These are phyloP conservation scores for Chlorella sp. DNA, from an alignment of 139 green algal genomes.

Conservation along the genomic window DNA sequence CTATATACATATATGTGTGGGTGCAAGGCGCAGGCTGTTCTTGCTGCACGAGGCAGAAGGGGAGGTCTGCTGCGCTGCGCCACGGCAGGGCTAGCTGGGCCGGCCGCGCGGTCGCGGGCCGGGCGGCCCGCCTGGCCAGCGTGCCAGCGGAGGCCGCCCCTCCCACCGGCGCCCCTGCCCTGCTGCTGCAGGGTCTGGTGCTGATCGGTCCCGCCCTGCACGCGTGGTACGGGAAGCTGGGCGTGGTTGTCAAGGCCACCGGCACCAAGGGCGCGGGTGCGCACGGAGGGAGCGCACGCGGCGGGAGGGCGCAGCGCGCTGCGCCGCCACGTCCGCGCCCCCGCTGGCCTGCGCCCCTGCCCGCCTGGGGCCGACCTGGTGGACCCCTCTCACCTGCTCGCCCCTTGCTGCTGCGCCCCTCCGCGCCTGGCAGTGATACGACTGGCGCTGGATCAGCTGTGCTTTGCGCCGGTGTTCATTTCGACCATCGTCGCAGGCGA, in stretches of 20 bases:
- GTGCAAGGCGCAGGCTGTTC: background rate
- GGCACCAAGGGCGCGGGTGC: constrained; percentile 53
- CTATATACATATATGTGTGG: background rate
- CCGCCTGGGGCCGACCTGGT: no score
- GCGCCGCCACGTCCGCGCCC: no score
- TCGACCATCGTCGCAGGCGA: constrained; percentile 77
- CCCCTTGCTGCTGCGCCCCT: background rate
- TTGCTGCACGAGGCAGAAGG: background rate
- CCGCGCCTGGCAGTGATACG: constrained; percentile 48
- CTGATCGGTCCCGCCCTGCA: constrained; percentile 85
- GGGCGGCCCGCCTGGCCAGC: no score
- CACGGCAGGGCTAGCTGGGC: no score
- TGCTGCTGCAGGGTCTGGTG: constrained; percentile 34
- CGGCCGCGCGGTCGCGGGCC: no score
- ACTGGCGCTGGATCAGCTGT: constrained; percentile 81
- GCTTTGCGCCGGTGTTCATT: constrained; percentile 93
- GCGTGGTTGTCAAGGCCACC: constrained; percentile 55
- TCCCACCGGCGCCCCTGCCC: no score
- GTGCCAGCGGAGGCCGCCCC: no score
- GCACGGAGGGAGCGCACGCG: no score
- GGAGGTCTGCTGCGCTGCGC: background rate
- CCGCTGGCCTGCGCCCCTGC: constrained; percentile 52
- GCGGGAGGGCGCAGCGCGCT: background rate
- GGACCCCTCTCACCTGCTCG: background rate
- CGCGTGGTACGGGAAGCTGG: constrained; percentile 82